phyloP scores from a whole-genome alignment of 495 filamentous ascomycete species.

The Mycothermus thermophilus region DNA sequence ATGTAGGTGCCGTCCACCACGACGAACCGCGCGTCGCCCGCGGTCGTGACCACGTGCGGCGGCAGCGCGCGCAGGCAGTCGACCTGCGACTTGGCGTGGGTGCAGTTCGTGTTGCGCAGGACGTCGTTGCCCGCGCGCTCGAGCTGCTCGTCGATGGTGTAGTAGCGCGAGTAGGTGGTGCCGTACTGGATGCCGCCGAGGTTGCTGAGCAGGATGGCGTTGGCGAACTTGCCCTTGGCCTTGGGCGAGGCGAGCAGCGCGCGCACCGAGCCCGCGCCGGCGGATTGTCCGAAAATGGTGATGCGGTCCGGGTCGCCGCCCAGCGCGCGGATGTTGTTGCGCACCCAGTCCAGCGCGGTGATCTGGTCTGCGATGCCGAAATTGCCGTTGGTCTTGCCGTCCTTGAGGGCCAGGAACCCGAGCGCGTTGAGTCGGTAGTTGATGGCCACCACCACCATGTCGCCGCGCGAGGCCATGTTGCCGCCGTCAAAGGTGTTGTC shows the following conservation, averaged over 20 bases:
- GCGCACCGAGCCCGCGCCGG: slow-evolving; percentile 39
- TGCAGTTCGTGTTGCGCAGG: slow-evolving; percentile 29
- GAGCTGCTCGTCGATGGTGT: slow-evolving; percentile 31
- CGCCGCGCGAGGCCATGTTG: slow-evolving; percentile 34
- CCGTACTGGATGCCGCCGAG: slow-evolving; percentile 35
- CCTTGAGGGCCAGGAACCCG: slow-evolving; percentile 40
- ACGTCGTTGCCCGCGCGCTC: slow-evolving; percentile 25
- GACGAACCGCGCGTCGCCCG: slow-evolving; percentile 24
- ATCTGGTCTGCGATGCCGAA: slow-evolving; percentile 44
- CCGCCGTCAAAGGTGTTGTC: slow-evolving; percentile 34
- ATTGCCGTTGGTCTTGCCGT: slow-evolving; percentile 39
- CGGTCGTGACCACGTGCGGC: slow-evolving; percentile 16
- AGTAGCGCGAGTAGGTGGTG: slow-evolving; percentile 33
- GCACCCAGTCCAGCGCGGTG: slow-evolving; percentile 50
- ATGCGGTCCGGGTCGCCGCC: slow-evolving; percentile 48
- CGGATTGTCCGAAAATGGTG: slow-evolving; percentile 43
- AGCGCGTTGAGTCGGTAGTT: slow-evolving; percentile 52
- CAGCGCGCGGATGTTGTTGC: slow-evolving; percentile 44
- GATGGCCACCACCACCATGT: slow-evolving; percentile 47
- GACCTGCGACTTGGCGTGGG: slow-evolving; percentile 26
- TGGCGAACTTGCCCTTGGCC: slow-evolving; percentile 34
- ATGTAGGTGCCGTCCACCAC: slow-evolving; percentile 37
- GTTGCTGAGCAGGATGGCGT: slow-evolving; percentile 36
- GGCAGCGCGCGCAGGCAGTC: slow-evolving; percentile 34
- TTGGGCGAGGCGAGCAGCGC: slow-evolving; percentile 40